A percentile compares a stretch with the other conserved stretches of the same genome.
Evolutionary conservation across 768 basidiomycete species (phyloP).

Genomic region (Phanerochaete sordida): DNA sequence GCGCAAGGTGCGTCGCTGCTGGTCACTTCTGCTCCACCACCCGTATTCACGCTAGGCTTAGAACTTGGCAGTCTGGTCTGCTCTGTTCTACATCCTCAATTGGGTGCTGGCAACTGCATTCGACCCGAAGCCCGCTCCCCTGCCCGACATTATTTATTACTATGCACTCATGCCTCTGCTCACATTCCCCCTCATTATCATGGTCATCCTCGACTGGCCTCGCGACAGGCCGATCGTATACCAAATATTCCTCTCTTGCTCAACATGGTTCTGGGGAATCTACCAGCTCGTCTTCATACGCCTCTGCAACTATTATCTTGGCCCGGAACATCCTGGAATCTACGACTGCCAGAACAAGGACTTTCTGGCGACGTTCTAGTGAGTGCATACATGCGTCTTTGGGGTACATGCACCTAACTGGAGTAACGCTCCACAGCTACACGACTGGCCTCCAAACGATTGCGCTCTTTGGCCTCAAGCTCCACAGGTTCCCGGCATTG

Average conservation of each 20-base stretch:
- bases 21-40: not conserved
- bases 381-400: conserved; percentile 3
- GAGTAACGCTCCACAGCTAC: conserved; percentile 19
- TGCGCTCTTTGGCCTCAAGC: conserved; percentile 64
- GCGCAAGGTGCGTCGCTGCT: conserved; percentile 45
- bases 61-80: conserved; percentile 60
- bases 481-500: conserved; percentile 63
- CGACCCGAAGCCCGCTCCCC: conserved; percentile 38
- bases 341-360: conserved; percentile 45
- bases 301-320: conserved; percentile 30
- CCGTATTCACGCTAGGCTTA: conserved; percentile 15
- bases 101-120: conserved; percentile 63
- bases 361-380: conserved; percentile 36
- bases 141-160: conserved; percentile 59
- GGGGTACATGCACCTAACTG: not conserved
- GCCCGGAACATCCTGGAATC: conserved; percentile 26
- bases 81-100: conserved; percentile 61
- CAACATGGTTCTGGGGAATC: conserved; percentile 62
- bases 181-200: conserved; percentile 56
- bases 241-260: conserved; percentile 52
- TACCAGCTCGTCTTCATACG: conserved; percentile 54
- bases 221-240: conserved; percentile 54
- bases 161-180: conserved; percentile 58
- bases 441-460: conserved; percentile 49
- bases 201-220: conserved; percentile 74